These are phyloP conservation scores for Yarrowia porcina DNA, from an alignment of 805 yeast species.

Conservation along the genomic window DNA sequence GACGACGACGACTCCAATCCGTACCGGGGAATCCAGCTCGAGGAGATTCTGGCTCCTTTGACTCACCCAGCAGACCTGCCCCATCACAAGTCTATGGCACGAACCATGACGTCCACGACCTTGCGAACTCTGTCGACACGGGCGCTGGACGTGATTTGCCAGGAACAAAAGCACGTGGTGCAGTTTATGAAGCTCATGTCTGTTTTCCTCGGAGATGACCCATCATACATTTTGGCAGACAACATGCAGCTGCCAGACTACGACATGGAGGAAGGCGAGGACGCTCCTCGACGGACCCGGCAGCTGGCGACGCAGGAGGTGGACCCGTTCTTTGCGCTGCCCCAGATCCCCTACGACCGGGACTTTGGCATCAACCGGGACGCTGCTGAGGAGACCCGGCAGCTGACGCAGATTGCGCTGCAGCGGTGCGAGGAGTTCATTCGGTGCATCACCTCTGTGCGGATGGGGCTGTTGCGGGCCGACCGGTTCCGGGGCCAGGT, in stretches of 20 bases:
- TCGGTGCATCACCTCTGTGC: slow-evolving; percentile 66
- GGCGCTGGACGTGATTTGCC: slow-evolving; percentile 71
- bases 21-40: slow-evolving; percentile 50
- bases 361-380: slow-evolving; percentile 52
- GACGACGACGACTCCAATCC: slow-evolving; percentile 41
- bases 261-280: slow-evolving; percentile 35
- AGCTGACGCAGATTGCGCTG: slow-evolving; percentile 69
- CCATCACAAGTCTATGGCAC: slow-evolving; percentile 62
- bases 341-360: slow-evolving; percentile 48
- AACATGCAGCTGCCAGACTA: slow-evolving; percentile 64
- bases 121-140: slow-evolving; percentile 63
- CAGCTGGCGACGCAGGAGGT: slow-evolving; percentile 36
- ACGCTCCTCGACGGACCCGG: slow-evolving; percentile 34
- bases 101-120: slow-evolving; percentile 58
- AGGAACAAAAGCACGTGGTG: slow-evolving; percentile 75
- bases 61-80: slow-evolving; percentile 76
- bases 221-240: slow-evolving; percentile 60
- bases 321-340: slow-evolving; percentile 68
- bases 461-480: slow-evolving; percentile 75
- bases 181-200: slow-evolving; percentile 68
- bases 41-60: slow-evolving; percentile 69
- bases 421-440: slow-evolving; percentile 86
- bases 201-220: slow-evolving; percentile 83
- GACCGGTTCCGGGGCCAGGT: slow-evolving; percentile 69
- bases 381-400: slow-evolving; percentile 66